These are phyloP conservation scores for Saturnispora galanensis DNA, from an alignment of 805 yeast genomes.

Conservation along the genomic window DNA sequence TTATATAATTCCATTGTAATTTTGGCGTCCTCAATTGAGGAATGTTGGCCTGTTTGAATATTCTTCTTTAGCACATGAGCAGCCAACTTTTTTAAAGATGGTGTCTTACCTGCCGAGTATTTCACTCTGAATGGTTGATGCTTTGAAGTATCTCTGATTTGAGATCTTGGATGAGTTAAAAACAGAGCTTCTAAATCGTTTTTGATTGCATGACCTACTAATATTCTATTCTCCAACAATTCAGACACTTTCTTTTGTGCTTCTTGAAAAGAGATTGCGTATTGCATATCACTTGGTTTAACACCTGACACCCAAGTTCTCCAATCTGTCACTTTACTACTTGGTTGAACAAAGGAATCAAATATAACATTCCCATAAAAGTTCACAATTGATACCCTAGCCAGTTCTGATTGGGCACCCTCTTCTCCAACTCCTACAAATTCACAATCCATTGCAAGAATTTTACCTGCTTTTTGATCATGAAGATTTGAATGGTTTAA, in stretches of 20 bases:
- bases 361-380: conserved; percentile 62
- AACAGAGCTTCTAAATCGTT: conserved; percentile 66
- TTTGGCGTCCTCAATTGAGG: conserved; percentile 84
- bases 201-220: conserved; percentile 80
- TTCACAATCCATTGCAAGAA: conserved; percentile 82
- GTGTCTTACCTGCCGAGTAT: conserved; percentile 58
- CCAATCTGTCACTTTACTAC: conserved; percentile 76
- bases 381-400: conserved; percentile 82
- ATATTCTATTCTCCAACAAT: conserved; percentile 41
- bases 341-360: conserved; percentile 70
- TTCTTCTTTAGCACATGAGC: conserved; percentile 45
- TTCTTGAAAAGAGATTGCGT: conserved; percentile 55
- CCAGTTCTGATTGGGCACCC: conserved; percentile 62
- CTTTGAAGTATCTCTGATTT: conserved; percentile 66
- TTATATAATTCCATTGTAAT: conserved; percentile 80
- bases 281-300: conserved; percentile 54
- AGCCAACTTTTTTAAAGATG: conserved; percentile 59
- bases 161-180: conserved; percentile 54
- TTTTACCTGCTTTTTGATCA: conserved; percentile 48
- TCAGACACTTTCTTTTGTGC: conserved; percentile 53
- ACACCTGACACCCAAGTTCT: conserved; percentile 91
- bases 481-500: background rate
- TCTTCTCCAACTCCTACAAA: conserved; percentile 84
- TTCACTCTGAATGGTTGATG: conserved; percentile 47
- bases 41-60: conserved; percentile 69